phyloP scores from a whole-genome alignment of 169 alveolate species.

The Sarcocystis neurona region DNA sequence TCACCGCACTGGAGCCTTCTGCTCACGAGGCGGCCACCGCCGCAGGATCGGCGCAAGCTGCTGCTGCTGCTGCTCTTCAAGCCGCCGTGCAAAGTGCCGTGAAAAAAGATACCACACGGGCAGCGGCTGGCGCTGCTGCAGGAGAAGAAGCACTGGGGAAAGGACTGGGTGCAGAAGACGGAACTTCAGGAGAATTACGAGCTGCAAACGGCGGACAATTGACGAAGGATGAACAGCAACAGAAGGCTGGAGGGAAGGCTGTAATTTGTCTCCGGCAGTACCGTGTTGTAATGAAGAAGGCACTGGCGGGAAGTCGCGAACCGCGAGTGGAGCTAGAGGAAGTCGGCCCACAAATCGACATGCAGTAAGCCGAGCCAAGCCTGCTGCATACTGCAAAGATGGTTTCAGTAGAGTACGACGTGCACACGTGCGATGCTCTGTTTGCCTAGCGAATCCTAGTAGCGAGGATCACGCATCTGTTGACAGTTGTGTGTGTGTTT shows the following conservation, averaged over 20 bases:
- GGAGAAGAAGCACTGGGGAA: background rate
- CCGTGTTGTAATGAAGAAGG: conserved; percentile 22
- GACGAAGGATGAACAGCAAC: background rate
- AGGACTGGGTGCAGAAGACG: too few species aligned
- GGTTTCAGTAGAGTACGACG: too few species aligned
- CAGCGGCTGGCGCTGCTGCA: background rate
- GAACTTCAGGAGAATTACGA: background rate
- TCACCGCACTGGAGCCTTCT: conserved; percentile 29
- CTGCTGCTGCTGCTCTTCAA: conserved; percentile 28
- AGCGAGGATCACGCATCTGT: too few species aligned
- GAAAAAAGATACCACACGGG: background rate
- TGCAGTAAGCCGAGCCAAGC: background rate
- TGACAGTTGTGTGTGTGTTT: too few species aligned
- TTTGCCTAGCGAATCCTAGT: too few species aligned
- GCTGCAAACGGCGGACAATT: background rate
- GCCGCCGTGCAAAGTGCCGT: background rate
- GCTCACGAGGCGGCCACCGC: conserved; percentile 3
- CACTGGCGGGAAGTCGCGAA: conserved; percentile 4
- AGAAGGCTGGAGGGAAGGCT: background rate
- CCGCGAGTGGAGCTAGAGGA: conserved; percentile 51
- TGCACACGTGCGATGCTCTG: too few species aligned
- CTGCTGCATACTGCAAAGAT: too few species aligned
- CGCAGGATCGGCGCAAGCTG: background rate
- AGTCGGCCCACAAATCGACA: conserved; percentile 57
- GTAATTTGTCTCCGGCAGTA: conserved; percentile 46